Evolutionary conservation across 371 early-diverging fungal species (phyloP), one percentile per base, ranked within the genome.

Genomic region (Lichtheimia ornata): DNA sequence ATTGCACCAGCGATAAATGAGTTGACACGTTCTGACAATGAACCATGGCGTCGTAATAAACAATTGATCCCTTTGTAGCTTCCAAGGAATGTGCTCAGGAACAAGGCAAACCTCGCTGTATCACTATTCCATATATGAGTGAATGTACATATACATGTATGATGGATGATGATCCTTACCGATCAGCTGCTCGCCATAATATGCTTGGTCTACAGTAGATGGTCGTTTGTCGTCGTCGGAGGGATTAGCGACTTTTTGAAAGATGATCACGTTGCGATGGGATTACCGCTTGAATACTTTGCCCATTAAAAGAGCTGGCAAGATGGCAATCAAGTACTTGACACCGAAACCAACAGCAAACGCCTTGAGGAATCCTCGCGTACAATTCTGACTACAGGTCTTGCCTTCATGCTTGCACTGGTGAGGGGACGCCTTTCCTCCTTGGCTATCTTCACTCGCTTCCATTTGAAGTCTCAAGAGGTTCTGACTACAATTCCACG

Each of bases 21-120:
- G 54, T 90, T 90, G 43, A 83, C 67, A 17, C 79, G 69, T 65
- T 91, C 91, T 28, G 82, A 80, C 28, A 53, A 53, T 24, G 50
- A 53, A 27, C 84, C 83, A 27, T 79, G 50, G 51, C 81, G 70
- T 30, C 94, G 87, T 74, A 92, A 67, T 2, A 71, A 58, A 75
- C 93, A 94, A 35, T 93, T 74, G 14, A 86, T 76, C 4, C 79
- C 89, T 72, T 92, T 93, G 81, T 94, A 94, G 7, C 85, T 70
- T 24, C 89, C 86, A 30, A 91, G 83, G 61, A 91, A 89, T 0
- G 84, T 80, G 22, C 94, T 88, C 55, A 94, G 68, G 70, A 94
- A 94, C 53, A 91, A 73, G 12, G 94, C 91, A 77, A 94, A 94
- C 35, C 81, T 74, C 0, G 81, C 65, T 0, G 93, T 94, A 70